Evolutionary conservation across 768 basidiomycete genomes (phyloP).

Genomic region (Lactarius indigo): DNA sequence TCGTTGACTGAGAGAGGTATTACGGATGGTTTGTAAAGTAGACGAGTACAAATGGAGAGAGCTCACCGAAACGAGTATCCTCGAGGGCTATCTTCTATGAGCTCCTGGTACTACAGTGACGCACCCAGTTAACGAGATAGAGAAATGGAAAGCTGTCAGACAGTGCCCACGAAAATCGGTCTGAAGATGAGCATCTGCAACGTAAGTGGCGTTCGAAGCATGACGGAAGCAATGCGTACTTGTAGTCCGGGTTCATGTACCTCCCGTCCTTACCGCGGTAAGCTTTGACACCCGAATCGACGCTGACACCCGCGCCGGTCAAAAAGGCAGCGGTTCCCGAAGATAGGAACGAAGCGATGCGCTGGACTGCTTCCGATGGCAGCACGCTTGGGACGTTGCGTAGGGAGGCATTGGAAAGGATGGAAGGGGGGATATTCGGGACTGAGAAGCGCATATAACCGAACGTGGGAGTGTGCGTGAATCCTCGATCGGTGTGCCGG

Average conservation of each 20-base stretch:
- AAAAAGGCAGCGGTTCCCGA: conserved; percentile 70
- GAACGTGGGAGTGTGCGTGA: neutral
- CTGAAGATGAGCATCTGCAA: conserved; percentile 14
- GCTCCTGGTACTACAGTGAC: conserved; percentile 63
- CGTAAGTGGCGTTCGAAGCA: neutral
- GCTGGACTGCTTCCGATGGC: conserved; percentile 51
- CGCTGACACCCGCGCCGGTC: conserved; percentile 92
- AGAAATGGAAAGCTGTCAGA: neutral
- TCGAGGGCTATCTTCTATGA: conserved; percentile 65
- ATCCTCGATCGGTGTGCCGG: neutral
- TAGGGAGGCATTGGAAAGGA: conserved; percentile 43
- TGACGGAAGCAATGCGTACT: conserved; percentile 41
- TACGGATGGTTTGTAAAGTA: neutral
- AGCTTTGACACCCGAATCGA: conserved; percentile 94
- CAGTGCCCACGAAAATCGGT: conserved; percentile 27
- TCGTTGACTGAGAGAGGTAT: conserved; percentile 54
- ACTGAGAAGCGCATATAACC: conserved; percentile 70
- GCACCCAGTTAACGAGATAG: conserved; percentile 17
- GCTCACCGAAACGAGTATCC: conserved; percentile 70
- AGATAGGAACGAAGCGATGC: conserved; percentile 61
- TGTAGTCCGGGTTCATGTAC: conserved; percentile 89
- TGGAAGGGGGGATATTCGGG: conserved; percentile 63
- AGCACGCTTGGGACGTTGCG: conserved; percentile 39
- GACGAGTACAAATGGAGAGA: neutral
- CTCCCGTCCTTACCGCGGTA: conserved; percentile 84